Conservation (phyloP, 1,284 basidiomycete genomes). For the Termitomyces sp. region DNA sequence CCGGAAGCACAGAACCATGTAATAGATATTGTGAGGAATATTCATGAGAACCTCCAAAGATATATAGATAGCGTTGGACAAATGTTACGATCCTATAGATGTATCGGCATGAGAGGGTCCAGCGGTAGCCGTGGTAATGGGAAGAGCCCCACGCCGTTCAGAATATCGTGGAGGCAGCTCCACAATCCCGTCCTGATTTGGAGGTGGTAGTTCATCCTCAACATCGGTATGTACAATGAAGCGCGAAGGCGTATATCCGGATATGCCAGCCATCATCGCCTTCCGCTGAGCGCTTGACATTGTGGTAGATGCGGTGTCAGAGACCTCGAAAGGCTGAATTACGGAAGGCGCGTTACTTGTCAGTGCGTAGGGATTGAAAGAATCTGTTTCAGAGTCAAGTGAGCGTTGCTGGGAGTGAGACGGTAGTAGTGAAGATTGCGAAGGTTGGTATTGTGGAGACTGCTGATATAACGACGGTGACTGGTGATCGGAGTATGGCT, state of each 20-base stretch:
- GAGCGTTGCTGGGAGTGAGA: conserved; percentile 18
- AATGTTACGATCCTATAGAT: conserved; percentile 5
- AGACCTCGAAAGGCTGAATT: conserved; percentile 17
- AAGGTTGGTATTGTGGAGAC: conserved; percentile 9
- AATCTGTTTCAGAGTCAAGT: conserved; percentile 21
- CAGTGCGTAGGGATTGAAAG: conserved; percentile 20
- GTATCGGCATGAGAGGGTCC: conserved; percentile 1
- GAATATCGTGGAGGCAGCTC: conserved; percentile 75
- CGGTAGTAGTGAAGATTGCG: conserved; percentile 18
- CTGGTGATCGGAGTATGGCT: conserved; percentile 19
- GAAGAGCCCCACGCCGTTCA: conserved; percentile 36
- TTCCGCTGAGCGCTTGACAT: conserved; percentile 42
- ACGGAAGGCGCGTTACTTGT: conserved; percentile 9
- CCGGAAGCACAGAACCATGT: conserved; percentile 1
- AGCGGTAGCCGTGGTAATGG: conserved; percentile 2
- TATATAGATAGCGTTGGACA: neutral
- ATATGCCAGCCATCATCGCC: conserved; percentile 43
- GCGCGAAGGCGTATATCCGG: conserved; percentile 41
- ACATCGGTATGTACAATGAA: conserved; percentile 71
- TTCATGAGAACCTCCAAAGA: conserved; percentile 9
- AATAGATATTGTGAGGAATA: conserved; percentile 8
- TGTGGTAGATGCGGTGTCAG: conserved; percentile 18
- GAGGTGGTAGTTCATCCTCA: conserved; percentile 43
- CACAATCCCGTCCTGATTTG: conserved; percentile 51
- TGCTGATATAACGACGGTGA: conserved; percentile 15